These are phyloP conservation scores for Kodamaea nitidulidarum DNA, from an alignment of 805 yeast species.

Conservation along the genomic window DNA sequence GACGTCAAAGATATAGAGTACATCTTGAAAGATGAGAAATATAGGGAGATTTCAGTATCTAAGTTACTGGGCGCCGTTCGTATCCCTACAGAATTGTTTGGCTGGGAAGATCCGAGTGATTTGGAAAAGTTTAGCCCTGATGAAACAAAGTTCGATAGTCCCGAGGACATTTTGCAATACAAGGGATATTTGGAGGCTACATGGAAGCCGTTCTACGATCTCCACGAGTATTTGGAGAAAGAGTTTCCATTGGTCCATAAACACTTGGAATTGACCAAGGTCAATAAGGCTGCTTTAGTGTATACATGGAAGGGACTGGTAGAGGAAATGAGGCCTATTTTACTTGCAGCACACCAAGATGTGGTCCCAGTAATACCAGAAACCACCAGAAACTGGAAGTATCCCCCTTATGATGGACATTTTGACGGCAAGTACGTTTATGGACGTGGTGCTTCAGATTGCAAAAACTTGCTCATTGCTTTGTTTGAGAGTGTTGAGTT, in stretches of 20 bases:
- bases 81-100: slow-evolving; percentile 29
- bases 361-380: slow-evolving; percentile 41
- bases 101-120: too few relatives aligned
- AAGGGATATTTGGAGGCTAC: neutral
- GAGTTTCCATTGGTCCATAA: slow-evolving; percentile 33
- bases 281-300: slow-evolving; percentile 36
- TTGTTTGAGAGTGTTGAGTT: slow-evolving; percentile 36
- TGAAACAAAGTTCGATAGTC: too few relatives aligned
- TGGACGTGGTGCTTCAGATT: slow-evolving; percentile 36
- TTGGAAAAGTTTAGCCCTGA: too few relatives aligned
- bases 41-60: slow-evolving; percentile 19
- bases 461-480: slow-evolving; percentile 43
- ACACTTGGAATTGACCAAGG: slow-evolving; percentile 28
- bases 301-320: slow-evolving; percentile 36
- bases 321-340: slow-evolving; percentile 28
- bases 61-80: slow-evolving; percentile 26
- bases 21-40: slow-evolving; percentile 26
- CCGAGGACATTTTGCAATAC: too few relatives aligned
- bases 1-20: slow-evolving; percentile 17
- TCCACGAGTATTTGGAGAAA: slow-evolving; percentile 28
- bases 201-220: slow-evolving; percentile 9
- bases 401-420: slow-evolving; percentile 35
- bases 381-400: slow-evolving; percentile 35
- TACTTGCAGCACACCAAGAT: slow-evolving; percentile 39
- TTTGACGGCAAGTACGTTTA: slow-evolving; percentile 29